A percentile compares a stretch with the other conserved stretches of the same genome.
Evolutionary conservation across 495 filamentous ascomycete species (phyloP).

Genomic region (Trichocladium antarcticum): DNA sequence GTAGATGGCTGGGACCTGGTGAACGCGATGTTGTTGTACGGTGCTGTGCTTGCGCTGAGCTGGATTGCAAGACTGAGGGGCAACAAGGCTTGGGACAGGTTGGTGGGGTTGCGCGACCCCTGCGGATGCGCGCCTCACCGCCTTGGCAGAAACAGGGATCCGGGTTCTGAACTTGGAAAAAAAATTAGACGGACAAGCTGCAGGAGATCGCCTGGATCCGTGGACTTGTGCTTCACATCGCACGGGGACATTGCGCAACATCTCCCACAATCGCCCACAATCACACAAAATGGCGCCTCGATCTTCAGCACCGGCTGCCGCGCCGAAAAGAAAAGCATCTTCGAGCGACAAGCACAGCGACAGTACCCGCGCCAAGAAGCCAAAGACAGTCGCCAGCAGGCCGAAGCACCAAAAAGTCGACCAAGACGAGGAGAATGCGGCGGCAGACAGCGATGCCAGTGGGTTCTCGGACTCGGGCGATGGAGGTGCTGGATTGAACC

Average conservation of each 20-base stretch:
- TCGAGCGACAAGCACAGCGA: conserved; percentile 27
- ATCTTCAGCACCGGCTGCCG: conserved; percentile 12
- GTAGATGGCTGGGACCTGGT: not conserved
- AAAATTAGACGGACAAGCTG: conserved; percentile 1
- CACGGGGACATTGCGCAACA: not conserved
- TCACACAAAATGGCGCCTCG: conserved; percentile 15
- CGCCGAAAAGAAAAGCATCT: conserved; percentile 34
- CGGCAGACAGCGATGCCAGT: conserved; percentile 28
- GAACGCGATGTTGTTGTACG: not conserved
- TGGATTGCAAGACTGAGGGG: conserved; percentile 4
- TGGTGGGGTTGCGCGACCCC: conserved; percentile 5
- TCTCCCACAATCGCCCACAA: conserved; percentile 16
- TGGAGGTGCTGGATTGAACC: conserved; percentile 22
- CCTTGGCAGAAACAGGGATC: conserved; percentile 27
- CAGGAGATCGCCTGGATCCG: no score
- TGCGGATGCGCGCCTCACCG: conserved; percentile 26
- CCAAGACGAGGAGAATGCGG: conserved; percentile 12
- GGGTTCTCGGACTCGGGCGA: conserved; percentile 29
- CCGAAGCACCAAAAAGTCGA: conserved; percentile 23
- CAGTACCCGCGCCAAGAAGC: conserved; percentile 33
- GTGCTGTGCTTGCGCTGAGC: not conserved
- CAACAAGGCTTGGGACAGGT: not conserved
- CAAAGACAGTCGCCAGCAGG: conserved; percentile 30
- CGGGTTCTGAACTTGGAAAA: conserved; percentile 12
- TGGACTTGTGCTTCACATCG: not conserved